Evolutionary conservation across 106 monocot species (phyloP).

Genomic region (Dendrobium huoshanense): DNA sequence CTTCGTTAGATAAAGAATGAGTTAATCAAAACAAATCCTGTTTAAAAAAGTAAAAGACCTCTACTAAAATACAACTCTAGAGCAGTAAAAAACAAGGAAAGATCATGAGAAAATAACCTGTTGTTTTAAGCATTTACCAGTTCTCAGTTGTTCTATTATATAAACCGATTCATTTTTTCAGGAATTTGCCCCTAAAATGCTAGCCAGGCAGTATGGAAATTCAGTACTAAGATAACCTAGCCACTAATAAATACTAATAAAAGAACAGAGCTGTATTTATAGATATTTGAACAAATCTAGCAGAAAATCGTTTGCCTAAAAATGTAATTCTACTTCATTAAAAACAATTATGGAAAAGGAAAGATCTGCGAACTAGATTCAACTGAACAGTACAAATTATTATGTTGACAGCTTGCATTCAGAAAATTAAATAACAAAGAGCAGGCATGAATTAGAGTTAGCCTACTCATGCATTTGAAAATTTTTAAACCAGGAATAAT

Average conservation of each 20-base stretch:
- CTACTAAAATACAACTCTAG: background rate
- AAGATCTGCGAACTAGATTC: background rate
- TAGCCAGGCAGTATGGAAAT: background rate
- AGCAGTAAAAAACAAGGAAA: background rate
- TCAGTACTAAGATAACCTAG: background rate
- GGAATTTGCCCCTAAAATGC: background rate
- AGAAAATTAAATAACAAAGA: background rate
- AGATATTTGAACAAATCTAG: background rate
- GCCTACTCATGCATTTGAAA: background rate
- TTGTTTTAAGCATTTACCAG: background rate
- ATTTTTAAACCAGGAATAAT: background rate
- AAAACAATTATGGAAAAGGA: background rate
- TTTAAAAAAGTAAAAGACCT: background rate
- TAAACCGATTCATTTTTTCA: background rate
- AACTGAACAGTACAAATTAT: background rate
- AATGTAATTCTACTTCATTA: background rate
- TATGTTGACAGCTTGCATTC: background rate
- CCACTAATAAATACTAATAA: background rate
- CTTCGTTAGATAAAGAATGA: slow-evolving; percentile 1
- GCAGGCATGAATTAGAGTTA: background rate
- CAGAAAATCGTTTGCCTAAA: background rate
- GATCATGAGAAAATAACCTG: background rate
- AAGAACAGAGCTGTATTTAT: background rate
- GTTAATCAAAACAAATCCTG: background rate
- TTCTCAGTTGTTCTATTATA: background rate